Evolutionary conservation across 768 basidiomycete genomes (phyloP).

Genomic region (Lactarius sp.): DNA sequence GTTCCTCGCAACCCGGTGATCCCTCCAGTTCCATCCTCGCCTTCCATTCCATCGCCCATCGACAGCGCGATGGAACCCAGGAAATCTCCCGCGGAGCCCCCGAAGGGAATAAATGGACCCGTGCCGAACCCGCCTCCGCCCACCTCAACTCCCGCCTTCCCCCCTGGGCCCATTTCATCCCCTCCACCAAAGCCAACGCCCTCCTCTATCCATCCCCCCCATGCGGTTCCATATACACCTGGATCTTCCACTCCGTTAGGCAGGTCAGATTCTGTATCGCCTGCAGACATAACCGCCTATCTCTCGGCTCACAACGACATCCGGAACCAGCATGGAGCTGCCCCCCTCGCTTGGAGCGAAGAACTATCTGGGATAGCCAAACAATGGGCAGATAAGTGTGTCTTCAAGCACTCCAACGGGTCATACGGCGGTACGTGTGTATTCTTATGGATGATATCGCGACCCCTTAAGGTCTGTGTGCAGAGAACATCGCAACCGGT

Average conservation of each 20-base stretch:
- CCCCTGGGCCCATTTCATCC: constrained; percentile 10
- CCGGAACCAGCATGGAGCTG: constrained; percentile 61
- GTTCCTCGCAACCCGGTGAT: too few relatives aligned
- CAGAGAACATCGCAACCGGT: constrained; percentile 73
- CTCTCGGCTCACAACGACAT: constrained; percentile 29
- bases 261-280: constrained; percentile 29
- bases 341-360: constrained; percentile 58
- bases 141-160: background rate
- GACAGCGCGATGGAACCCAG: background rate
- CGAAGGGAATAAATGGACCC: background rate
- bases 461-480: background rate
- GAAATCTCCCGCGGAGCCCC: background rate
- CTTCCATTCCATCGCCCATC: background rate
- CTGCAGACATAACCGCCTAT: constrained; percentile 45
- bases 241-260: background rate
- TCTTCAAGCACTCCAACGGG: constrained; percentile 66
- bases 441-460: background rate
- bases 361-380: constrained; percentile 58
- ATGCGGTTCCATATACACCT: constrained; percentile 6
- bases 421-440: constrained; percentile 49
- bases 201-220: constrained; percentile 10
- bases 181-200: background rate
- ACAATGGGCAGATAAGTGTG: constrained; percentile 63
- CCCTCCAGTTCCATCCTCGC: too few relatives aligned
- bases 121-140: background rate